These are phyloP conservation scores for Gossypium herbaceum DNA, from an alignment of 345 rosid species.

Conservation along the genomic window DNA sequence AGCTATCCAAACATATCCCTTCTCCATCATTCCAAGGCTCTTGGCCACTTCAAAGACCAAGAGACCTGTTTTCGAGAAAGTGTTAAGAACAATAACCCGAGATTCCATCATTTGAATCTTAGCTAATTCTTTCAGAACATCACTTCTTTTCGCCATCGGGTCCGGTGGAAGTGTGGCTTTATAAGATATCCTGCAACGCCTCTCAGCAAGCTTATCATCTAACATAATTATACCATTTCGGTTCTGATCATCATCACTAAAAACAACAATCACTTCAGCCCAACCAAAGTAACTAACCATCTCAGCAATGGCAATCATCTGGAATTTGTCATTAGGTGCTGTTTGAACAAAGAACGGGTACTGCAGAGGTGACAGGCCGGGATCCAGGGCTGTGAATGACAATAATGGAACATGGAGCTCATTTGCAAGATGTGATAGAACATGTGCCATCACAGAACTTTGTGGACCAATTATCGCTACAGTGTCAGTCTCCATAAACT, in stretches of 20 bases:
- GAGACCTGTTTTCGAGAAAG: conserved; percentile 48
- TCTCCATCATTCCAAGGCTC: conserved; percentile 74
- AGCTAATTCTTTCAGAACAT: conserved; percentile 37
- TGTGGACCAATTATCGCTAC: conserved; percentile 93
- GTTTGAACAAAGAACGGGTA: conserved; percentile 91
- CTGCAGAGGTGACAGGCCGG: conserved; percentile 72
- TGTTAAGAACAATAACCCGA: conserved; percentile 63
- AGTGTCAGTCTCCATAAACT: conserved; percentile 84
- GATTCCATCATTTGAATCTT: conserved; percentile 71
- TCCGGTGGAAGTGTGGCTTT: conserved; percentile 72
- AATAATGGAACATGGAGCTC: conserved; percentile 78
- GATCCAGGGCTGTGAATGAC: conserved; percentile 85
- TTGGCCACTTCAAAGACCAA: conserved; percentile 65
- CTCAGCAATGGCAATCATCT: conserved; percentile 83
- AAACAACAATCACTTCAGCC: conserved; percentile 63
- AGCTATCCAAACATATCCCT: conserved; percentile 86
- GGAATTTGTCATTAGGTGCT: conserved; percentile 76
- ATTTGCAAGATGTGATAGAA: conserved; percentile 71
- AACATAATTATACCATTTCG: conserved; percentile 66
- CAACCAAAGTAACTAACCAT: conserved; percentile 63
- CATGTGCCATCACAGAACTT: conserved; percentile 68
- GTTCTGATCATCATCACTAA: conserved; percentile 70
- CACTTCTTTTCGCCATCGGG: conserved; percentile 38
- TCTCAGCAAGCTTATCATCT: conserved; percentile 62
- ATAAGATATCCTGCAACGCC: conserved; percentile 65